Base-by-base conservation (phyloP, 495 filamentous ascomycete genomes). In the Aeminium ludgeri region DNA sequence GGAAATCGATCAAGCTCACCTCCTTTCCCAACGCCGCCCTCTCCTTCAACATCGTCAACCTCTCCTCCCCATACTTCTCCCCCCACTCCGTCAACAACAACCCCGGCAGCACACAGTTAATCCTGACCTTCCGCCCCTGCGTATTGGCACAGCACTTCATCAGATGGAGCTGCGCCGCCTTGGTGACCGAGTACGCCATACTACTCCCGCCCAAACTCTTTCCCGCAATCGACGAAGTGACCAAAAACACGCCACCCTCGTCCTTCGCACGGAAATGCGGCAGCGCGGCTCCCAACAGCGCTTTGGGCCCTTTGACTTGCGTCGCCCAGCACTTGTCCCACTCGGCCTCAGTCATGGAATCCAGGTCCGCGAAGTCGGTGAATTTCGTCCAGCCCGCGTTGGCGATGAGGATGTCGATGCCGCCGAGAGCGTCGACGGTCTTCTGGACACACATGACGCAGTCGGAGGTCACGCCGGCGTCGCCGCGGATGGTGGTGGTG, bases 311-410 rank as follows among this genome's bases (percentile, higher is more conserved):
- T 58, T 82, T 81, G 46, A 79, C 75, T 50, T 86, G 81, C 41
- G 74, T 64, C 6, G 68, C 62, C 67, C 69, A 83, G 57, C 75
- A 80, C 68, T 68, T 77, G 47, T 82, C 78, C 78, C 80, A 86
- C 23, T 83, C 80, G 4, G 67, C 67, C 20, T 75, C 67, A 25
- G 61, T 60, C 55, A 78, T 65, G 5, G 72, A 68, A 49, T 74
- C 59, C 16, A 85, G 60, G 51, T 84, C 74, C n/a, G 41, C 55
- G 46, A 80, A 83, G 10, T 57, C 59, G 10, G 69, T 65, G 37
- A 81, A 69, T 7, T 41, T 37, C 1, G 39, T 38, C 45, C 75
- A 45, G 47, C 80, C 78, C 10, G 80, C 78, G 57, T 85, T 83
- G 0, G 73, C 76, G 36, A 83, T 63, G 3, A 85, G 57, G 25